Evolutionary conservation across 1,284 basidiomycete species (phyloP).

Genomic region (Schizophyllum commune): DNA sequence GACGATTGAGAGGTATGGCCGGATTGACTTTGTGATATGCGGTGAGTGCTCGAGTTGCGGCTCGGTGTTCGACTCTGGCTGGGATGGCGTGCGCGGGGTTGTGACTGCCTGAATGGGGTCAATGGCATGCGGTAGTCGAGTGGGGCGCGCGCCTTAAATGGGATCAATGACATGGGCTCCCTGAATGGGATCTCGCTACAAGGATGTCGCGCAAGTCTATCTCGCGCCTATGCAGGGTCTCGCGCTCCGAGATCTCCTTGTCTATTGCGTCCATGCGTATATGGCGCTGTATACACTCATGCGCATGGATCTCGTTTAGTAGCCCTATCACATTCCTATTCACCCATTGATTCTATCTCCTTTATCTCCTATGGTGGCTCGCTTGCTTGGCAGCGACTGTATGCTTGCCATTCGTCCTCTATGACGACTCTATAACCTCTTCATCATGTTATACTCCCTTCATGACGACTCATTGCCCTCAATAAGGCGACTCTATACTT

Average conservation of each 20-base stretch:
- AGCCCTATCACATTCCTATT: background rate
- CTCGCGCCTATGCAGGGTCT: background rate
- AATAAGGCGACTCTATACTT: background rate
- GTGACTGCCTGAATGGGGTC: background rate
- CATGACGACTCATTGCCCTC: background rate
- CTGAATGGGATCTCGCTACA: background rate
- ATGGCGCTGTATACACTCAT: no score
- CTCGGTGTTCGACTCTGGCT: background rate
- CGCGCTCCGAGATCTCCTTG: no score
- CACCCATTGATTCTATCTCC: background rate
- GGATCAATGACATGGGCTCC: no score
- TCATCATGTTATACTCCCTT: background rate
- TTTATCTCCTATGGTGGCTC: background rate
- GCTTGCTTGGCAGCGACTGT: no score
- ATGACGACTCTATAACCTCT: background rate
- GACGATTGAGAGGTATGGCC: slow-evolving; percentile 73
- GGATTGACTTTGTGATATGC: slow-evolving; percentile 93
- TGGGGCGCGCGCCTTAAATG: no score
- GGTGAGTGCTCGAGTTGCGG: slow-evolving; percentile 38
- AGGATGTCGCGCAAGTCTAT: background rate
- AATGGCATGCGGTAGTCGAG: background rate
- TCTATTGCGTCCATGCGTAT: no score
- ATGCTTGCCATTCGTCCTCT: no score
- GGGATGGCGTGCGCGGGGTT: no score
- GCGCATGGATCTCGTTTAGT: background rate